Evolutionary conservation across 2,329 filamentous ascomycete genomes (phyloP).

Genomic region (Achaetomium macrosporum): DNA sequence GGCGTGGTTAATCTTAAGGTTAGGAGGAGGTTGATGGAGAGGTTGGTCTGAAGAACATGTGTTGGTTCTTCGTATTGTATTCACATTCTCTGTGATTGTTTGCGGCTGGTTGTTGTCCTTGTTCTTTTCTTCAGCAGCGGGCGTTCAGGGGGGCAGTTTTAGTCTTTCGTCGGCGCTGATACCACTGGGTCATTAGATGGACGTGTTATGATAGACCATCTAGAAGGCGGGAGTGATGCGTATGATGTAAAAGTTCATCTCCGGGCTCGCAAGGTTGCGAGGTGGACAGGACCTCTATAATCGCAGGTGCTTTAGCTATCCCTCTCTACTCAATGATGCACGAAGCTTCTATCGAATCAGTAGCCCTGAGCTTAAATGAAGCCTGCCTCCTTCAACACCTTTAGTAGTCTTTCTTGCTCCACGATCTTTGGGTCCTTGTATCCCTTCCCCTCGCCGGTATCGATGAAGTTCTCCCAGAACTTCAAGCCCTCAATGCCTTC

Average conservation of each 20-base stretch:
- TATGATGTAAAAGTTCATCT: background rate
- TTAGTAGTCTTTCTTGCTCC: slow-evolving; percentile 38
- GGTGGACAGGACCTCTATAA: background rate
- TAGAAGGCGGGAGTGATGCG: background rate
- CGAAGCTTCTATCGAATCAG: background rate
- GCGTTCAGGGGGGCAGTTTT: background rate
- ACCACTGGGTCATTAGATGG: slow-evolving; percentile 7
- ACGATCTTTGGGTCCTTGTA: slow-evolving; percentile 29
- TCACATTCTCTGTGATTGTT: background rate
- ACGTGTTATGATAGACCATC: slow-evolving; percentile 5
- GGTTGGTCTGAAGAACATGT: slow-evolving; percentile 35
- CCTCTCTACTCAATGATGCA: background rate
- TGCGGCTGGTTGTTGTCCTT: background rate
- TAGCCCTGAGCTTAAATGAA: slow-evolving; percentile 24
- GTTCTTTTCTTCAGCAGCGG: background rate
- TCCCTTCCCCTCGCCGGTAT: slow-evolving; percentile 37
- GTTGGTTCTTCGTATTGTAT: background rate
- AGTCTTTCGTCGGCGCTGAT: slow-evolving; percentile 1
- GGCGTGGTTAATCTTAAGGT: slow-evolving; percentile 78
- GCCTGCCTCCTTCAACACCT: slow-evolving; percentile 40
- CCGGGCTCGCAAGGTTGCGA: background rate
- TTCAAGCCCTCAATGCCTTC: slow-evolving; percentile 84
- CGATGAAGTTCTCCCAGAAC: slow-evolving; percentile 83
- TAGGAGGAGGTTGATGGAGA: slow-evolving; percentile 60
- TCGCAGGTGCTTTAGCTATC: background rate